phyloP scores from a whole-genome alignment of 768 basidiomycete species.

The Auricularia auricula-judae region DNA sequence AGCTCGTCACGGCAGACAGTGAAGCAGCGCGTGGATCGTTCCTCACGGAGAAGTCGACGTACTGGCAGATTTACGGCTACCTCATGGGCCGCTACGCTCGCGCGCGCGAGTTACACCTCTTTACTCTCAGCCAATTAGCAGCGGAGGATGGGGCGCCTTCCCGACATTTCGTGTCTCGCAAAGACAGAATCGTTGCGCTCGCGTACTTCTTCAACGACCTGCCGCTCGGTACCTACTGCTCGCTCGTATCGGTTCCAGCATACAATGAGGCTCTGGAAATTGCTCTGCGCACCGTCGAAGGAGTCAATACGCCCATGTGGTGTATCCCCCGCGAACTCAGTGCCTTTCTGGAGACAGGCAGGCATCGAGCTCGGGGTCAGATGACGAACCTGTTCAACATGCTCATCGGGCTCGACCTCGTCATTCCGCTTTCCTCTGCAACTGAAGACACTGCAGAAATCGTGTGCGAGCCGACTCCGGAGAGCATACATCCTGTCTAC shows the following conservation, averaged over 20 bases:
- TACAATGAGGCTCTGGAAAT: slow-evolving; percentile 47
- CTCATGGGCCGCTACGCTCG: slow-evolving; percentile 56
- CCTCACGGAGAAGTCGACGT: slow-evolving; percentile 55
- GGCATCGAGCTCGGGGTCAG: slow-evolving; percentile 45
- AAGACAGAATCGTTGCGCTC: slow-evolving; percentile 47
- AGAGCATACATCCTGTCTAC: slow-evolving; percentile 34
- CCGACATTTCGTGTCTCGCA: slow-evolving; percentile 36
- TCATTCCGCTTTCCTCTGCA: slow-evolving; percentile 44
- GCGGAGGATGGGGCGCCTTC: slow-evolving; percentile 25
- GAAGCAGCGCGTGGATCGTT: slow-evolving; percentile 19
- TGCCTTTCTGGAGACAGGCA: slow-evolving; percentile 43
- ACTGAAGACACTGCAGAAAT: slow-evolving; percentile 31
- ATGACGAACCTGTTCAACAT: slow-evolving; percentile 52
- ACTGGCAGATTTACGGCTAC: slow-evolving; percentile 69
- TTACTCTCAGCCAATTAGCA: slow-evolving; percentile 34
- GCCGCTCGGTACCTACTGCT: slow-evolving; percentile 53
- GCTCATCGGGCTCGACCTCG: slow-evolving; percentile 45
- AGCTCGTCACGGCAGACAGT: not conserved
- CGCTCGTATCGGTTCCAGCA: slow-evolving; percentile 44
- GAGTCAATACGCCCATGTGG: slow-evolving; percentile 36
- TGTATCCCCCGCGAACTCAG: slow-evolving; percentile 43
- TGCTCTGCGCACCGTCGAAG: slow-evolving; percentile 38
- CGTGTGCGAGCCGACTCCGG: slow-evolving; percentile 29
- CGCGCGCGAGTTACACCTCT: slow-evolving; percentile 52
- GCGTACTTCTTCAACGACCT: slow-evolving; percentile 54